phyloP scores from a whole-genome alignment of 139 green algal genomes.

The Desmodesmus armatus region DNA sequence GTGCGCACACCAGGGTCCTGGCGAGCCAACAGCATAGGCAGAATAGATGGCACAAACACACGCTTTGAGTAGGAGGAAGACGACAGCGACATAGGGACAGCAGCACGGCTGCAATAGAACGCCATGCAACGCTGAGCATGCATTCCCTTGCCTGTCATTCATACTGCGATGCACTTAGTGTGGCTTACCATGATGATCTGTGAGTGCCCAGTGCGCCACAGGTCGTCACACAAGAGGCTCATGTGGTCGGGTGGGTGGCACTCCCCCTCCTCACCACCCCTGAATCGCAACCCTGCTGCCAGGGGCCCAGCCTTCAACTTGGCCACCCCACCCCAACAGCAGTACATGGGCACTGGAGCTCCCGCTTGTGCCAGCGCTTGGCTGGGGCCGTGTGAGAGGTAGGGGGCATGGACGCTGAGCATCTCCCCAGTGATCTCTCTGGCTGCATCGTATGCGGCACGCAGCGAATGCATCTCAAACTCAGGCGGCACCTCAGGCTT shows the following conservation, averaged over 20 bases:
- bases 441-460: not conserved
- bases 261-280: conserved; percentile 40
- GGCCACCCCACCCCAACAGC: conserved; percentile 75
- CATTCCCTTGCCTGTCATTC: no score
- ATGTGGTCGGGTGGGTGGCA: conserved; percentile 62
- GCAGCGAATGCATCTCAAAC: not conserved
- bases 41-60: no score
- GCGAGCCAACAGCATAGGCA: no score
- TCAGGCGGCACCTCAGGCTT: not conserved
- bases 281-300: conserved; percentile 33
- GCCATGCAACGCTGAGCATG: no score
- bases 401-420: not conserved
- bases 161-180: no score
- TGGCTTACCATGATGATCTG: conserved; percentile 62
- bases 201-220: conserved; percentile 46
- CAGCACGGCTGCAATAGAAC: no score
- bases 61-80: no score
- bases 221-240: conserved; percentile 68
- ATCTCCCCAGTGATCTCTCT: not conserved
- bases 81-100: no score
- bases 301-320: conserved; percentile 60
- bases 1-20: conserved; percentile 64
- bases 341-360: conserved; percentile 60
- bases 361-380: conserved; percentile 35
- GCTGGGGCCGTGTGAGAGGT: not conserved